A percentile compares a stretch with the other conserved stretches of the same genome.
phyloP scores from a whole-genome alignment of 176 grass and related monocot genomes.

The Puya raimondii region DNA sequence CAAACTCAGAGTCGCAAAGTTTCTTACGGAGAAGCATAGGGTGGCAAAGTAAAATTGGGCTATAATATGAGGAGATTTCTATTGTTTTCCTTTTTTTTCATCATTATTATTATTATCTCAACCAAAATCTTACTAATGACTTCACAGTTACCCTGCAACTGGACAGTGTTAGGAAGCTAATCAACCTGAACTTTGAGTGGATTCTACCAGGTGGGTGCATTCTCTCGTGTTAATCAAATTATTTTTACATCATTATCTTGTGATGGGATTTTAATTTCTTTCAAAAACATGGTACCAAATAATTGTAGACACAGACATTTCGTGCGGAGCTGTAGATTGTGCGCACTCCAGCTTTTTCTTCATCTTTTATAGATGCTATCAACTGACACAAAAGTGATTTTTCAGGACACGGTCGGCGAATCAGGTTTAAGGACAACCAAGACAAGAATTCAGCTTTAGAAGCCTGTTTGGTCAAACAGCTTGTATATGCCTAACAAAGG shows the following conservation, averaged over 20 bases:
- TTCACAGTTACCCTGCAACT: slow-evolving; percentile 57
- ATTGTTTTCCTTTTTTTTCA: not conserved
- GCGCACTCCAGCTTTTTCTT: not conserved
- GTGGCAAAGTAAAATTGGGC: too few relatives aligned
- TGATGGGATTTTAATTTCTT: not conserved
- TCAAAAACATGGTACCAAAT: not conserved
- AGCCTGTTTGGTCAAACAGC: slow-evolving; percentile 21
- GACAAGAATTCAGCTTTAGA: slow-evolving; percentile 35
- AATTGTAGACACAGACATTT: not conserved
- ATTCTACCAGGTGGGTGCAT: slow-evolving; percentile 56
- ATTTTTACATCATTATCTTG: not conserved
- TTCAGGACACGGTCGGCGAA: slow-evolving; percentile 38
- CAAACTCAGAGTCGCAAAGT: too few relatives aligned
- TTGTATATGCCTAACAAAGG: not conserved
- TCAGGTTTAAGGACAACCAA: slow-evolving; percentile 20
- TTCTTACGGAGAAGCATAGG: too few relatives aligned
- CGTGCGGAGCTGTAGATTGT: not conserved
- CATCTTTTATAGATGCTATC: not conserved
- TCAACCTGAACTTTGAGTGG: slow-evolving; percentile 45
- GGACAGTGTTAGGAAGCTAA: slow-evolving; percentile 59
- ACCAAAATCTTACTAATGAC: slow-evolving; percentile 8
- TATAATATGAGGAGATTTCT: not conserved
- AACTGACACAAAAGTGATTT: not conserved
- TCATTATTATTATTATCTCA: not conserved
- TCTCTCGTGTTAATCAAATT: not conserved